A percentile compares a stretch with the other conserved stretches of the same genome.
Conservation (phyloP, 495 filamentous ascomycete species). For the Letharia lupina region DNA sequence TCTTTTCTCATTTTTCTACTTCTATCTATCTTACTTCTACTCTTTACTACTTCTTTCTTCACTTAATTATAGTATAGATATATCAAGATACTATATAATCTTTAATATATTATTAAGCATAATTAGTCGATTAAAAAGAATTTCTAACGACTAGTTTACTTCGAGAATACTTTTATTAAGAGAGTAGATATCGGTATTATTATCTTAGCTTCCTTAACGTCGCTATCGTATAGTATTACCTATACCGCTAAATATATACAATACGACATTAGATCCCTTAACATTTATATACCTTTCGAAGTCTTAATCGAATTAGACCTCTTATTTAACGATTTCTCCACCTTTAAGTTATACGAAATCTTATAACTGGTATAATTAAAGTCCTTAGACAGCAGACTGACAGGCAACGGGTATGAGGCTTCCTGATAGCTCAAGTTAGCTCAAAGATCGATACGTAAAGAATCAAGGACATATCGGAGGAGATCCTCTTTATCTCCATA, state of each 20-base stretch:
- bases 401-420: neutral
- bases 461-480: too few species aligned
- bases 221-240: neutral
- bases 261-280: neutral
- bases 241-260: neutral
- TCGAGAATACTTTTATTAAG: neutral
- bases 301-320: neutral
- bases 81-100: neutral
- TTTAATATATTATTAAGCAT: neutral
- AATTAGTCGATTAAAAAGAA: neutral
- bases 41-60: neutral
- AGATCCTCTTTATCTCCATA: too few species aligned
- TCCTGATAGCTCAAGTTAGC: neutral
- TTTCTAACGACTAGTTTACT: neutral
- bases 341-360: neutral
- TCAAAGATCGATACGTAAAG: conserved; percentile 1
- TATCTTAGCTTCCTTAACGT: neutral
- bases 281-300: neutral
- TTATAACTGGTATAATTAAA: neutral
- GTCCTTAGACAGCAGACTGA: neutral
- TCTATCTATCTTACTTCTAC: too few species aligned
- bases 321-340: neutral
- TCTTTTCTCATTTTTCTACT: neutral
- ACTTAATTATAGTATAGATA: neutral
- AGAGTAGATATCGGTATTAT: neutral